phyloP scores from a whole-genome alignment of 2,329 filamentous ascomycete species.

The Diaporthe velutina region DNA sequence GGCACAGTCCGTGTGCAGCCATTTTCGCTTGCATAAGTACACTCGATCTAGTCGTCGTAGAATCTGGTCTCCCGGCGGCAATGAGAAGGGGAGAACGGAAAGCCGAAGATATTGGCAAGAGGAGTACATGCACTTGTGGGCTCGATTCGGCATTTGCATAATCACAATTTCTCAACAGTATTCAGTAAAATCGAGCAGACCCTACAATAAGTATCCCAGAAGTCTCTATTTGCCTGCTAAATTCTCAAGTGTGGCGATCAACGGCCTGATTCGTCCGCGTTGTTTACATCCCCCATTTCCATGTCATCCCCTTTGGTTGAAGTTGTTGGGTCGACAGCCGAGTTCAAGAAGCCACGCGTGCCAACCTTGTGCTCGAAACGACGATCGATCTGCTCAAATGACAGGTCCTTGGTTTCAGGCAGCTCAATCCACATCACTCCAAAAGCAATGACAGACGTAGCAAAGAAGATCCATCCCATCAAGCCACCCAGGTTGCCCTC shows the following conservation, averaged over 20 bases:
- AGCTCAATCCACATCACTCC: conserved; percentile 30
- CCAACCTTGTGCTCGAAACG: conserved; percentile 15
- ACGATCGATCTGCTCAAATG: conserved; percentile 20
- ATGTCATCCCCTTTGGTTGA: neutral
- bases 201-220: neutral
- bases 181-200: neutral
- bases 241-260: neutral
- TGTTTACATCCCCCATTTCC: neutral
- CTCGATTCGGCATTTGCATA: neutral
- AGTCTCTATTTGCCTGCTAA: neutral
- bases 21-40: no score
- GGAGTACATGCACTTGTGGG: no score
- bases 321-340: neutral
- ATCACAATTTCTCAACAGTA: neutral
- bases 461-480: conserved; percentile 30
- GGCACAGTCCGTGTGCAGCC: no score
- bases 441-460: conserved; percentile 14
- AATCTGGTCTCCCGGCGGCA: no score
- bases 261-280: neutral
- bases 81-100: no score
- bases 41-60: no score
- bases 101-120: no score
- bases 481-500: conserved; percentile 16
- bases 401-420: conserved; percentile 28
- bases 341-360: neutral